These are phyloP conservation scores for Malassezia restricta DNA, from an alignment of 1,284 basidiomycete species.

Conservation along the genomic window DNA sequence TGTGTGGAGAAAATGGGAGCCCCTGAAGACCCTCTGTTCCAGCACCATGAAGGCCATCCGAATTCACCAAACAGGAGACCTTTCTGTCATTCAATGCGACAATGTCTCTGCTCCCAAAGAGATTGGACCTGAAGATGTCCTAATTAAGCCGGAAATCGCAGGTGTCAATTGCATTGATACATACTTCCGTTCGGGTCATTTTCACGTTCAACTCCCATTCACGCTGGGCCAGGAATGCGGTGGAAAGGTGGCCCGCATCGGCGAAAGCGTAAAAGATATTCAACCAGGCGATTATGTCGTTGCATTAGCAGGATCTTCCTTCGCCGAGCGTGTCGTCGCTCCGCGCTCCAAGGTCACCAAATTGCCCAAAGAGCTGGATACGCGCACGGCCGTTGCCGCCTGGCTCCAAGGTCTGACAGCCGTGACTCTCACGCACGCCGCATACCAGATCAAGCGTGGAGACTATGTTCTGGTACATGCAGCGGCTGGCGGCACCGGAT, in stretches of 20 bases:
- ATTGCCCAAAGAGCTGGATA: constrained; percentile 52
- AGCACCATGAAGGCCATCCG: constrained; percentile 49
- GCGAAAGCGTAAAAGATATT: constrained; percentile 45
- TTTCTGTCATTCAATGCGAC: constrained; percentile 64
- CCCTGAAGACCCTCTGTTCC: neutral
- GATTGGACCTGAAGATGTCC: constrained; percentile 57
- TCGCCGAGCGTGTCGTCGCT: constrained; percentile 65
- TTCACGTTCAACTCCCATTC: constrained; percentile 56
- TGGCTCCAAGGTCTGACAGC: constrained; percentile 71
- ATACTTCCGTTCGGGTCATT: constrained; percentile 48
- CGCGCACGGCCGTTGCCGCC: constrained; percentile 58
- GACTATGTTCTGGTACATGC: constrained; percentile 67
- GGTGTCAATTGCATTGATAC: constrained; percentile 58
- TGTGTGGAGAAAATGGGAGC: too few species aligned
- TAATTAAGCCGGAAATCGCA: constrained; percentile 59
- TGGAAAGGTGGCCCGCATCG: constrained; percentile 61
- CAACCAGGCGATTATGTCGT: constrained; percentile 57
- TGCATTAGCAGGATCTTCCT: constrained; percentile 52
- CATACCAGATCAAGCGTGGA: constrained; percentile 62
- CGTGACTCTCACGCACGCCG: constrained; percentile 65
- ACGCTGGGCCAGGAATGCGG: constrained; percentile 66
- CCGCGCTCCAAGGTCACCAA: constrained; percentile 58
- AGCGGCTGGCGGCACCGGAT: constrained; percentile 63
- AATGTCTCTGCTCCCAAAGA: constrained; percentile 55
- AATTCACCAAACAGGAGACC: constrained; percentile 55